Percentiles rank a stretch among this genome's conserved stretches.
These are phyloP conservation scores for Austroboletus eburneus DNA, from an alignment of 768 basidiomycete species.

Conservation along the genomic window DNA sequence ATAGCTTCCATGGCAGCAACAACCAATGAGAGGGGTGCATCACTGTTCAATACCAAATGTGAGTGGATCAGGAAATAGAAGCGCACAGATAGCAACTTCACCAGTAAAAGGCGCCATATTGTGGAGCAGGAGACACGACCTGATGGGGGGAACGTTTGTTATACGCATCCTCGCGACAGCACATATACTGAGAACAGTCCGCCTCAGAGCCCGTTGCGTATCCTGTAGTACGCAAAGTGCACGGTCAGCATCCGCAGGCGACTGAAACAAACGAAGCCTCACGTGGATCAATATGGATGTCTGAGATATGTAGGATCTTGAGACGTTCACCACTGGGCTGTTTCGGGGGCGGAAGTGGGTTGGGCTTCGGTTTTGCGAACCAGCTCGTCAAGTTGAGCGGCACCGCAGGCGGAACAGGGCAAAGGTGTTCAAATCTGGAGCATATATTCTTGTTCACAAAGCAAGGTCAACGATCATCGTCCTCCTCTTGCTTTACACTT, in stretches of 20 bases:
- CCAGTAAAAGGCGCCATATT: slow-evolving; percentile 45
- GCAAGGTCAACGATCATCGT: not conserved
- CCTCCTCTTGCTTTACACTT: not conserved
- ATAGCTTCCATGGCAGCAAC: slow-evolving; percentile 59
- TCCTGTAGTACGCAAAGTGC: slow-evolving; percentile 32
- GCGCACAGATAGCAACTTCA: not conserved
- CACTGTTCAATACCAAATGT: slow-evolving; percentile 32
- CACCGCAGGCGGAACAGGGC: slow-evolving; percentile 36
- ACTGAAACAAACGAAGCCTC: slow-evolving; percentile 9
- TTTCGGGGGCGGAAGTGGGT: slow-evolving; percentile 37
- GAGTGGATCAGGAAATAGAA: not conserved
- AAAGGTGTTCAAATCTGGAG: slow-evolving; percentile 32
- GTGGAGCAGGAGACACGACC: slow-evolving; percentile 52
- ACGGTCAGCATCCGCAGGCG: not conserved
- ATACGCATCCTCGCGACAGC: slow-evolving; percentile 51
- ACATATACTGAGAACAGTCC: slow-evolving; percentile 57
- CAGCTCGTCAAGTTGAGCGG: slow-evolving; percentile 41
- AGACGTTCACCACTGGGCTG: slow-evolving; percentile 41
- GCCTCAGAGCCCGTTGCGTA: slow-evolving; percentile 63
- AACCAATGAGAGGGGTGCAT: slow-evolving; percentile 54
- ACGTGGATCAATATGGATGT: slow-evolving; percentile 48
- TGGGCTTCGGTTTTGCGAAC: slow-evolving; percentile 49
- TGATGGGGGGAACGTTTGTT: slow-evolving; percentile 45
- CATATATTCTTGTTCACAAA: slow-evolving; percentile 25
- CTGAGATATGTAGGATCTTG: slow-evolving; percentile 46